Evolutionary conservation across 2,329 filamentous ascomycete species (phyloP).

Genomic region (Penicillium sp.): DNA sequence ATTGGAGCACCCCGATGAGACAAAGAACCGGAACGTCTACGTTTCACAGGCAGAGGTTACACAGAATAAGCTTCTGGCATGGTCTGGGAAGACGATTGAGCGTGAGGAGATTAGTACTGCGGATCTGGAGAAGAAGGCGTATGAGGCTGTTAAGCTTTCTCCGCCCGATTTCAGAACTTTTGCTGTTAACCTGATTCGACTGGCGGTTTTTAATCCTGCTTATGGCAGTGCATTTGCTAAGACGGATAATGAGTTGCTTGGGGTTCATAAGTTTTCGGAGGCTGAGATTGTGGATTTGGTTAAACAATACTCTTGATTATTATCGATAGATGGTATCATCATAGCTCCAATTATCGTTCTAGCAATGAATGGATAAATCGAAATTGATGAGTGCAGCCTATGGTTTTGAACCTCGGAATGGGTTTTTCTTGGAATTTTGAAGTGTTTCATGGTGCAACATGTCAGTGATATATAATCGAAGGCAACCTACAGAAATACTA

Average conservation of each 20-base stretch:
- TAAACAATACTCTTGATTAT: constrained; percentile 3
- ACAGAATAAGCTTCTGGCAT: constrained; percentile 42
- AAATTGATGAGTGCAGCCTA: not conserved
- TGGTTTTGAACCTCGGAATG: no score
- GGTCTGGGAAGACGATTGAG: constrained; percentile 24
- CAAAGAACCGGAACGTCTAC: constrained; percentile 53
- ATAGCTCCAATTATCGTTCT: not conserved
- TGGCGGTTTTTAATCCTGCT: constrained; percentile 34
- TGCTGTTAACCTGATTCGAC: constrained; percentile 30
- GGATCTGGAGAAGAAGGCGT: constrained; percentile 29
- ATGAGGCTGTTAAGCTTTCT: constrained; percentile 32
- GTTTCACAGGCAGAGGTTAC: constrained; percentile 48
- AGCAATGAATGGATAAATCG: not conserved
- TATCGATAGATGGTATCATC: no score
- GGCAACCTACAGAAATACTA: not conserved
- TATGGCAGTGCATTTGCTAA: constrained; percentile 32
- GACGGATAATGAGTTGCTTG: constrained; percentile 42
- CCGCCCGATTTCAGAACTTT: constrained; percentile 22
- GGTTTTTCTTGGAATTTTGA: no score
- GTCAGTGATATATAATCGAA: not conserved
- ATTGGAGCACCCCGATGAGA: constrained; percentile 52
- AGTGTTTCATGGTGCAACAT: not conserved
- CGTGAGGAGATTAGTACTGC: constrained; percentile 25
- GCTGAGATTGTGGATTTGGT: constrained; percentile 28
- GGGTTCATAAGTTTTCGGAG: constrained; percentile 34